Evolutionary conservation across 139 green algal species (phyloP).

Genomic region (Chlorella sp.): DNA sequence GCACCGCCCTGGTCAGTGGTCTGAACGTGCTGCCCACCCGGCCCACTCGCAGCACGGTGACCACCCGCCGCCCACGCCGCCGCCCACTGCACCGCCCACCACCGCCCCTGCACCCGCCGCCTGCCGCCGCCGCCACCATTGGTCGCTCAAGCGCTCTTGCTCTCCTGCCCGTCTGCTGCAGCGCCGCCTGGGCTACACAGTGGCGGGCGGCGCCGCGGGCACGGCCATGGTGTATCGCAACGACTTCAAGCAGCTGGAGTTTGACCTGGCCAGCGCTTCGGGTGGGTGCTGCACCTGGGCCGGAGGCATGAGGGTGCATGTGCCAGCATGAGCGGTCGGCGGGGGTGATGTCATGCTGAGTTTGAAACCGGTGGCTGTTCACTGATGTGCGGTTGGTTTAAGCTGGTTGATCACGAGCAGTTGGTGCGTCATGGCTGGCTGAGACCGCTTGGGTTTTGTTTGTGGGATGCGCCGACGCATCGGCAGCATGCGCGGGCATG

Average conservation of each 20-base stretch:
- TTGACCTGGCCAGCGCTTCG: slow-evolving; percentile 41
- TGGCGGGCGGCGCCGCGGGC: slow-evolving; percentile 21
- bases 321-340: background rate
- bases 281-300: slow-evolving; percentile 14
- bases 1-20: slow-evolving; percentile 9
- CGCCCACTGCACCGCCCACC: background rate
- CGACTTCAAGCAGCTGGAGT: slow-evolving; percentile 57
- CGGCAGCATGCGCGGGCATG: no score
- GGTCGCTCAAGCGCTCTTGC: background rate
- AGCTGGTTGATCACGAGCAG: no score
- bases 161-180: slow-evolving; percentile 19
- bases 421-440: no score
- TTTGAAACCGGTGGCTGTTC: no score
- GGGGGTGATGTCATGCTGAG: no score
- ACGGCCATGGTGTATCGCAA: slow-evolving; percentile 44
- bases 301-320: no score
- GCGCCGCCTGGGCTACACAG: slow-evolving; percentile 32
- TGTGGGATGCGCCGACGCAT: no score
- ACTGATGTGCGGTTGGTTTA: no score
- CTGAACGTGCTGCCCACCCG: background rate
- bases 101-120: no score
- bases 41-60: slow-evolving; percentile 7
- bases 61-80: background rate
- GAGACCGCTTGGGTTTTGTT: no score
- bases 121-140: background rate